Base-by-base conservation (phyloP, 306 rosid genomes). In the Quercus agrifolia region DNA sequence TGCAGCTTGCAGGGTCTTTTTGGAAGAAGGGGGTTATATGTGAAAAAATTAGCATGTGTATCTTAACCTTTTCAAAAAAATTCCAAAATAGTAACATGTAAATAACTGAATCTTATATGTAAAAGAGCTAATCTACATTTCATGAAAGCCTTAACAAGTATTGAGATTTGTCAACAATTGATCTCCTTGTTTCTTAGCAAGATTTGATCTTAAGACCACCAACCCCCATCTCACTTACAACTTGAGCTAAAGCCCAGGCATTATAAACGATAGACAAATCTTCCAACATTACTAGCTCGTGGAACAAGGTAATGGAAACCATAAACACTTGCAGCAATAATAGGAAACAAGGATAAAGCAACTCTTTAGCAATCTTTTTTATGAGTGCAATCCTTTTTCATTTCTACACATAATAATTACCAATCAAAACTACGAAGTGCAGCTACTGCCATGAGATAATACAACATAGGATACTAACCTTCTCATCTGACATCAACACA, bases 401-500 rank as follows among this genome's bases (percentile, higher is more conserved):
- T 17, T 15, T 27, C 18, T 28, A 20, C 9, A 63, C 5, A 33
- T 62, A 21, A 21, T 23, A 25, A 62, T 18, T 15, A 66, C 23
- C 31, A 3, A 13, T 49, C 54, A 6, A 11, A 31, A 17, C 21
- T 31, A 66, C 0, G n/a, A 62, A 28, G 35, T 27, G 35, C 14
- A 15, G 71, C 63, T 57, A n/a, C 20, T 20, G 63, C 10, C 15
- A 18, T 20, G 68, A 56, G 23, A 75, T 25, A 64, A 41, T 70
- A 72, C 30, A 55, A 49, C 20, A 66, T 63, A 77, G 79, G 81
- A 30, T 70, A 61, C 93, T 84, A 81, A 94, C 99, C 99, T 92
- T 94, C 84, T 94, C n/a, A n/a, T n/a, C n/a, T n/a, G n/a, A n/a
- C 99, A 82, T 94, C 99, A 71, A 92, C 91, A 97, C 99, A 94